These are phyloP conservation scores for Datura wrightii DNA, from an alignment of 257 asterid genomes.

Conservation along the genomic window DNA sequence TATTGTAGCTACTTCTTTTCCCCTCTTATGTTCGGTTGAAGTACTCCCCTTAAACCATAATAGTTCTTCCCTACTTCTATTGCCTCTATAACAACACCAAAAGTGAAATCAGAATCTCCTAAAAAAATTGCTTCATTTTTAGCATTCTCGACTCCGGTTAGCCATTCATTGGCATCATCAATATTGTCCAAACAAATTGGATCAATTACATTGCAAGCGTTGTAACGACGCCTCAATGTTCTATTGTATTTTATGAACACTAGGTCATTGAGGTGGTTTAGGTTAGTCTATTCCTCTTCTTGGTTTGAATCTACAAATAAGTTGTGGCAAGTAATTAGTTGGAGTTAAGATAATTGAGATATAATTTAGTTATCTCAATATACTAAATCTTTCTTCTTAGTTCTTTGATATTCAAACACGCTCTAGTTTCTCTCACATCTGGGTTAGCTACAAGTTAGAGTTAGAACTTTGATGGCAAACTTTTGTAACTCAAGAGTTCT, in stretches of 20 bases:
- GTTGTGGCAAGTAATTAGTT: neutral
- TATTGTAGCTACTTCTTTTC: too few relatives aligned
- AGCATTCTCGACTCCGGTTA: too few relatives aligned
- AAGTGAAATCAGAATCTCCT: too few relatives aligned
- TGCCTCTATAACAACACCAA: too few relatives aligned
- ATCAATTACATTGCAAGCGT: neutral
- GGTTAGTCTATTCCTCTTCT: constrained; percentile 1
- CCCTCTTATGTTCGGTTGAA: too few relatives aligned
- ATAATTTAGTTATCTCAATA: neutral
- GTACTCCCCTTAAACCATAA: too few relatives aligned
- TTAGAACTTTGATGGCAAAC: too few relatives aligned
- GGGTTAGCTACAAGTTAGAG: too few relatives aligned
- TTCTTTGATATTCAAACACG: constrained; percentile 17
- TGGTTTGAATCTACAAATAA: neutral
- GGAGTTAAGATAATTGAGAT: neutral
- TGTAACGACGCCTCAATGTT: neutral
- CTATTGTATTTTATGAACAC: neutral
- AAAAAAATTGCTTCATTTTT: too few relatives aligned
- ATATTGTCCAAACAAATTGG: neutral
- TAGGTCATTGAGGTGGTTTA: neutral
- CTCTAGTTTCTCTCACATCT: too few relatives aligned
- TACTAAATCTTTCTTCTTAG: neutral
- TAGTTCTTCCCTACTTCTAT: too few relatives aligned
- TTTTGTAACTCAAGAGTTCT: neutral
- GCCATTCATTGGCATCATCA: neutral